Conservation (phyloP, 495 filamentous ascomycete genomes). For the Copromyces sp. region DNA sequence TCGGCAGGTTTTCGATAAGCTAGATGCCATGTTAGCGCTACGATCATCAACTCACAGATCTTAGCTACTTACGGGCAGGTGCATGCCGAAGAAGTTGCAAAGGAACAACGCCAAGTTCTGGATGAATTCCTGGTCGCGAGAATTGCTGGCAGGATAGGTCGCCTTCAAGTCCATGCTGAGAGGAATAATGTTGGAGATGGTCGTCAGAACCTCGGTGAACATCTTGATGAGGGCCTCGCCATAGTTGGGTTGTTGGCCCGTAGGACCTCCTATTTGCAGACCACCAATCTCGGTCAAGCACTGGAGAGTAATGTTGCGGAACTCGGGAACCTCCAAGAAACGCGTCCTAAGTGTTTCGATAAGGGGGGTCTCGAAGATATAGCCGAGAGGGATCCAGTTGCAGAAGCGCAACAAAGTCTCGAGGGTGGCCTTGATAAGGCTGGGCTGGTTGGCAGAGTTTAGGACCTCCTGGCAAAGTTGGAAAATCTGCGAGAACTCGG, state of each 20-base stretch:
- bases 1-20: conserved; percentile 92
- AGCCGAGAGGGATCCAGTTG: conserved; percentile 97
- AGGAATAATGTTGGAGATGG: conserved; percentile 84
- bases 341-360: conserved; percentile 87
- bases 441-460: conserved; percentile 76
- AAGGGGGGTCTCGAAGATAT: conserved; percentile 94
- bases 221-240: conserved; percentile 90
- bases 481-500: conserved; percentile 95
- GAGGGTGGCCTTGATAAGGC: conserved; percentile 83
- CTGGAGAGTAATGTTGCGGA: conserved; percentile 92
- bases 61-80: conserved; percentile 64
- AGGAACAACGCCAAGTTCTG: conserved; percentile 94
- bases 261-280: conserved; percentile 55
- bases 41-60: neutral
- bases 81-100: conserved; percentile 88
- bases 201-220: conserved; percentile 90
- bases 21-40: conserved; percentile 28
- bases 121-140: conserved; percentile 92
- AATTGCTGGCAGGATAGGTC: conserved; percentile 82
- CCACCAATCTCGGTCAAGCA: conserved; percentile 96
- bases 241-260: conserved; percentile 60
- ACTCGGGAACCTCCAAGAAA: conserved; percentile 84
- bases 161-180: conserved; percentile 77
- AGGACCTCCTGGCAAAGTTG: conserved; percentile 91
- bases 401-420: conserved; percentile 92